Base-by-base conservation (phyloP, 345 rosid species). In the Eucalyptus sp. region DNA sequence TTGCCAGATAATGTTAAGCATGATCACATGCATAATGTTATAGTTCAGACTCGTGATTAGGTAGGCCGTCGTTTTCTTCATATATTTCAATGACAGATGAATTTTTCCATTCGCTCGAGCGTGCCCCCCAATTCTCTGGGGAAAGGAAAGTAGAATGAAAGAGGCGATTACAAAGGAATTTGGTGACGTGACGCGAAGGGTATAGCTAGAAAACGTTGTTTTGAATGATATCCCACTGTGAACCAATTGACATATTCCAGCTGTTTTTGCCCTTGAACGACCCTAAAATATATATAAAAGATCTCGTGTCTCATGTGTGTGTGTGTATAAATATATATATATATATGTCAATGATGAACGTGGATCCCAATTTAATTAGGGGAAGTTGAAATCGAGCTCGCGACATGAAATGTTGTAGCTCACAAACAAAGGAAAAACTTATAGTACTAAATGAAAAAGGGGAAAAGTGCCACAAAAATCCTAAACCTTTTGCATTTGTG, bases 401-500 rank as follows among this genome's bases (percentile, higher is more conserved):
- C 29, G 29, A 22, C 62, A 4, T 56, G 62, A 56, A 56, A 56
- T 56, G 29, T 10, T 56, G 62, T 66, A 66, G 43, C 37, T 66
- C 18, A 31, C 79, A 66, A 31, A 66, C 79, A 66, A n/a, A n/a
- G 41, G 17, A 31, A 66, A 66, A 16, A 66, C 1, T 56, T 56
- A 24, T 24, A 2, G 29, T 56, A 56, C 10, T 17, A 56, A 9
- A 10, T 56, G 76, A 52, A 52, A 52, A 52, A 7, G 24, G 24
- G 58, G 58, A 3, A 52, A 52, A 52, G 10, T 18, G 58, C 7
- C 4, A 52, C 24, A 52, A 52, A 52, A 52, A 18, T 52, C 4
- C 1, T 52, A 52, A 52, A 7, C 58, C 0, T 52, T 52, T 18
- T 52, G 1, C 4, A 52, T 3, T 52, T 52, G 0, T 52, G 9